phyloP scores from a whole-genome alignment of 2,329 filamentous ascomycete genomes.

The Ophiostoma ulmi region DNA sequence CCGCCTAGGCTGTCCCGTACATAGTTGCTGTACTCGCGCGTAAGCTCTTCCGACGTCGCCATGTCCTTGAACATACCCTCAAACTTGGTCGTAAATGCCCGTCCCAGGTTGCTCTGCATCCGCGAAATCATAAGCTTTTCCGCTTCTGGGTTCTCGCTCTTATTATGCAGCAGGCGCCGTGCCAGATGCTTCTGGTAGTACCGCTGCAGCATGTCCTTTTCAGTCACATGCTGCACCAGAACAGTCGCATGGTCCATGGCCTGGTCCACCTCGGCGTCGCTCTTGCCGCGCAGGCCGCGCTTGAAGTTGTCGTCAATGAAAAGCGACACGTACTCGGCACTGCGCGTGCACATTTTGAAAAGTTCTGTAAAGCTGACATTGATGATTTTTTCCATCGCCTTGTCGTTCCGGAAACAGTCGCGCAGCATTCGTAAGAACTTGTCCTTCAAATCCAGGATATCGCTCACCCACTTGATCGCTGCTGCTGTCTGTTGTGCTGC shows the following conservation, averaged over 20 bases:
- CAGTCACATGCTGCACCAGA: conserved; percentile 78
- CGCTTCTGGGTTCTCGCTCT: conserved; percentile 83
- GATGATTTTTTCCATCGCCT: conserved; percentile 72
- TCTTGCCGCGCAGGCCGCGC: conserved; percentile 87
- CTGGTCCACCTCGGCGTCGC: conserved; percentile 76
- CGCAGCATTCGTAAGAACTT: conserved; percentile 81
- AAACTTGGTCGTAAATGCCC: conserved; percentile 66
- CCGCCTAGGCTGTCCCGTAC: conserved; percentile 47
- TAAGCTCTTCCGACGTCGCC: conserved; percentile 78
- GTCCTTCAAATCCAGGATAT: conserved; percentile 77
- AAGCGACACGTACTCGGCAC: conserved; percentile 87
- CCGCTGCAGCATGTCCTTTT: conserved; percentile 91
- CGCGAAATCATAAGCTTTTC: conserved; percentile 94
- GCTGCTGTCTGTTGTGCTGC: conserved; percentile 76
- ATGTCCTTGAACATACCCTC: conserved; percentile 94
- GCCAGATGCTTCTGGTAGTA: conserved; percentile 98
- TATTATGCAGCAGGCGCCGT: conserved; percentile 77
- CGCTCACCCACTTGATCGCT: conserved; percentile 92
- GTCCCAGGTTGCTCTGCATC: conserved; percentile 95
- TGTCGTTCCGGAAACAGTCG: conserved; percentile 67
- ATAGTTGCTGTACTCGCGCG: conserved; percentile 67
- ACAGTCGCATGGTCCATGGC: conserved; percentile 86
- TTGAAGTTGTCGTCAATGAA: conserved; percentile 97
- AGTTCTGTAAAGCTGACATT: conserved; percentile 87
- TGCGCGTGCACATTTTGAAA: conserved; percentile 82